Percentiles rank a stretch among this genome's conserved stretches.
phyloP scores from a whole-genome alignment of 495 filamentous ascomycete species.

The Hypomontagnella submonticulosa region DNA sequence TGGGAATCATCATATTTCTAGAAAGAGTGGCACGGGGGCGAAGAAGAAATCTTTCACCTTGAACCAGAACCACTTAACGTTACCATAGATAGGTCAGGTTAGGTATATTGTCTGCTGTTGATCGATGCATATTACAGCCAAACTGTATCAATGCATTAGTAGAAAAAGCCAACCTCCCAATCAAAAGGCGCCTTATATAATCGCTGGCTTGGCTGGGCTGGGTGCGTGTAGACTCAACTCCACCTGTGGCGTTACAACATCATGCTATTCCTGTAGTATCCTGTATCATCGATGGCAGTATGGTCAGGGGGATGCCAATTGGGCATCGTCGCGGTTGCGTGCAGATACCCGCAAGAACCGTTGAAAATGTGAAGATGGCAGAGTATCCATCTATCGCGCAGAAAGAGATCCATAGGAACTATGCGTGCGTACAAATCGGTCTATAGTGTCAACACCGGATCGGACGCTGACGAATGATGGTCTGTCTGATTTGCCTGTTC shows the following conservation, averaged over 20 bases:
- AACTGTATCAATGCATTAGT: constrained; percentile 30
- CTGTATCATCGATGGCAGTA: neutral
- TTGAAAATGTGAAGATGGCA: constrained; percentile 13
- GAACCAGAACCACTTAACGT: constrained; percentile 32
- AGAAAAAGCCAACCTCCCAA: constrained; percentile 17
- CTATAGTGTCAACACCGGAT: constrained; percentile 23
- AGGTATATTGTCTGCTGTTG: constrained; percentile 14
- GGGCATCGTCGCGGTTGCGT: constrained; percentile 33
- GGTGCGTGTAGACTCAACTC: neutral
- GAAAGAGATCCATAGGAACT: constrained; percentile 27
- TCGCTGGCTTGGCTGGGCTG: constrained; percentile 3
- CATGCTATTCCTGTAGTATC: constrained; percentile 22
- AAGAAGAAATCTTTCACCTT: constrained; percentile 33
- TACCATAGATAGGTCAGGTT: constrained; percentile 12
- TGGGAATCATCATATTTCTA: neutral
- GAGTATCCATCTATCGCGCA: constrained; percentile 27
- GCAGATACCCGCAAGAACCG: constrained; percentile 42
- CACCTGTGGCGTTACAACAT: constrained; percentile 27
- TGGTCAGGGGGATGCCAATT: constrained; percentile 32
- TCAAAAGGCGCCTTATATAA: constrained; percentile 24
- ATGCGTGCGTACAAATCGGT: constrained; percentile 39
- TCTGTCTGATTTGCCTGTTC: constrained; percentile 28
- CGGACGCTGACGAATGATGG: constrained; percentile 22
- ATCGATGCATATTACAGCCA: constrained; percentile 25
- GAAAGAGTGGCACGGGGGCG: constrained; percentile 15